These are phyloP conservation scores for Apiospora sp. DNA, from an alignment of 2,329 filamentous ascomycete species.

Conservation along the genomic window DNA sequence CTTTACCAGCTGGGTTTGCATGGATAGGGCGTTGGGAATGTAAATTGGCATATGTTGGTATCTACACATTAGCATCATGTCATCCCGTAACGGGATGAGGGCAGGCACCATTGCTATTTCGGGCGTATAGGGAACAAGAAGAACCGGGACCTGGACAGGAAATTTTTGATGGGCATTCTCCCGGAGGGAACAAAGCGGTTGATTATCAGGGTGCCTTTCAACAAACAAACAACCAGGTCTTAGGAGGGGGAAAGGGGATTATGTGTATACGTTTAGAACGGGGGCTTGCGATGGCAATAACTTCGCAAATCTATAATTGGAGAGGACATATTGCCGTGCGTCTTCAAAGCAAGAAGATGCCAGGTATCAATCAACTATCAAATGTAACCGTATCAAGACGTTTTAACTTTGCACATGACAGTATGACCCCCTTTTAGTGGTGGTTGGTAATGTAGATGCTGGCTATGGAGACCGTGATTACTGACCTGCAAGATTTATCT, in stretches of 20 bases:
- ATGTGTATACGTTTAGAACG: conserved; percentile 16
- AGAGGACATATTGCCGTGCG: conserved; percentile 1
- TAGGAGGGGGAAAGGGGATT: not conserved
- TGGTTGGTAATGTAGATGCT: not conserved
- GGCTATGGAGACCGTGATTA: not conserved
- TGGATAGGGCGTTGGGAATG: conserved; percentile 17
- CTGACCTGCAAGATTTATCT: not conserved
- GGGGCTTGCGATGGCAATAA: not conserved
- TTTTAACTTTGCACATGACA: no score
- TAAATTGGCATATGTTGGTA: conserved; percentile 20
- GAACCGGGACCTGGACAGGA: conserved; percentile 8
- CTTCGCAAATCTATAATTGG: conserved; percentile 18
- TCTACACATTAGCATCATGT: conserved; percentile 15
- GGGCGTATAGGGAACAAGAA: not conserved
- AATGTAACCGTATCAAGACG: conserved; percentile 28
- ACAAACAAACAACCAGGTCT: not conserved
- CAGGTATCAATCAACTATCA: conserved; percentile 23
- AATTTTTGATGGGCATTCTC: conserved; percentile 4
- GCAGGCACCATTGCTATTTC: conserved; percentile 19
- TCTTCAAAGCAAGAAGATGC: not conserved
- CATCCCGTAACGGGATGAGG: conserved; percentile 1
- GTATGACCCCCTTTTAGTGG: not conserved
- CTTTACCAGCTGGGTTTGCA: not conserved
- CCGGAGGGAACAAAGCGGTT: not conserved
- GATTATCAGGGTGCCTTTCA: conserved; percentile 3